A percentile compares a stretch with the other conserved stretches of the same genome.
Evolutionary conservation across 352 stramenopile genomes (phyloP).

Genomic region (Achlya hypogyna): DNA sequence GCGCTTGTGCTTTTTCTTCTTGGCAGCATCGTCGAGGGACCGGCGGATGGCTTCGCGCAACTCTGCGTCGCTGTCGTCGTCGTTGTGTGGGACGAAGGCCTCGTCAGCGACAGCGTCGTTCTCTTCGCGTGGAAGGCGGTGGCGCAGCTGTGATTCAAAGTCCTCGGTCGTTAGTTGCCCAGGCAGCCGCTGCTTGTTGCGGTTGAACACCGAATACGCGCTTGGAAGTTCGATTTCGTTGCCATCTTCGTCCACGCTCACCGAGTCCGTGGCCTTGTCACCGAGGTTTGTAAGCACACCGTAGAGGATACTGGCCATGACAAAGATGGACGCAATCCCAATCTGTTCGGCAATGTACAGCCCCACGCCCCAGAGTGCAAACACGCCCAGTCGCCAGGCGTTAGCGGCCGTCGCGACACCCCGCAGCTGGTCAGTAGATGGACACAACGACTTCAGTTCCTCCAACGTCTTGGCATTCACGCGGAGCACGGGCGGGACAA

Average conservation of each 20-base stretch:
- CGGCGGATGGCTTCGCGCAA: slow-evolving; percentile 9
- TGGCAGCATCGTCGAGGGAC: not conserved
- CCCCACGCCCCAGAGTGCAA: slow-evolving; percentile 30
- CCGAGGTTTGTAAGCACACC: slow-evolving; percentile 11
- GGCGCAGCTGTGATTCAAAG: slow-evolving; percentile 39
- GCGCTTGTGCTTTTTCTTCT: not conserved
- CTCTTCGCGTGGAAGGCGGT: not conserved
- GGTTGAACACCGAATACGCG: slow-evolving; percentile 80
- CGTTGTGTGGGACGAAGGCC: not conserved
- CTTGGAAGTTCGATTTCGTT: slow-evolving; percentile 24
- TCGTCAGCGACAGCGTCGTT: not conserved
- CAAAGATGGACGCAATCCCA: slow-evolving; percentile 54
- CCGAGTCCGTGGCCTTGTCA: slow-evolving; percentile 17
- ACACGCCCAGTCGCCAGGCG: slow-evolving; percentile 16
- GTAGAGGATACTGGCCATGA: slow-evolving; percentile 30
- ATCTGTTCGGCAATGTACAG: slow-evolving; percentile 35
- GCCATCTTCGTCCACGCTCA: slow-evolving; percentile 11
- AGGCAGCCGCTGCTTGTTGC: slow-evolving; percentile 50
- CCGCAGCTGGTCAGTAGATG: slow-evolving; percentile 12
- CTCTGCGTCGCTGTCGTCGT: slow-evolving; percentile 13
- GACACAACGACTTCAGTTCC: slow-evolving; percentile 25
- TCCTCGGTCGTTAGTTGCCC: slow-evolving; percentile 73
- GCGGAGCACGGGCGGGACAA: slow-evolving; percentile 67
- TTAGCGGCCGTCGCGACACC: slow-evolving; percentile 13
- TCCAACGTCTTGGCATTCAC: slow-evolving; percentile 70